phyloP scores from a whole-genome alignment of 2,329 filamentous ascomycete species.

The Teratosphaeria destructans region DNA sequence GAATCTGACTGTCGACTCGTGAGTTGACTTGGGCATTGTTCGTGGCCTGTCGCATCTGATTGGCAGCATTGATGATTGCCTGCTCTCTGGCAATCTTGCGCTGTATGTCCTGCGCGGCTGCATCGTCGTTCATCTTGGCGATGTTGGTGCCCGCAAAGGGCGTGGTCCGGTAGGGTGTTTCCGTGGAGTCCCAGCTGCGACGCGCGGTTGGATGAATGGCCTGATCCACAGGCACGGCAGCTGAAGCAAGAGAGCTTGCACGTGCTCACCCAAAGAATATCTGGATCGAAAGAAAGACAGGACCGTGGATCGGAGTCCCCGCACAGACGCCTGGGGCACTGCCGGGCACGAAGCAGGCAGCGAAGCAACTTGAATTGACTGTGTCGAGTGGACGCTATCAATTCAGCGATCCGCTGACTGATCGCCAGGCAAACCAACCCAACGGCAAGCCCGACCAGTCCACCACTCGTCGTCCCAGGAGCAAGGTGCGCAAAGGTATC shows the following conservation, averaged over 20 bases:
- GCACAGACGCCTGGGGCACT: not conserved
- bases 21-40: slow-evolving; percentile 87
- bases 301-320: not conserved
- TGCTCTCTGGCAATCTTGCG: slow-evolving; percentile 98
- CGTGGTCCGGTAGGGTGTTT: not conserved
- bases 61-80: slow-evolving; percentile 86
- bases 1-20: slow-evolving; percentile 84
- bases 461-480: not conserved
- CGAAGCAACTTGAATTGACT: not conserved
- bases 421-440: not conserved
- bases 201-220: not conserved
- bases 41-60: slow-evolving; percentile 89
- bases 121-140: slow-evolving; percentile 49
- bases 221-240: not conserved
- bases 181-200: not conserved
- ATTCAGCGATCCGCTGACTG: not conserved
- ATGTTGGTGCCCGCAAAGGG: slow-evolving; percentile 5
- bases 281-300: not conserved
- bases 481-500: not conserved
- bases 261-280: not conserved
- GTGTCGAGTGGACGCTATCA: not conserved
- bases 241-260: not conserved
- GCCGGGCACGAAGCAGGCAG: not conserved
- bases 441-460: not conserved
- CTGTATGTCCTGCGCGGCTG: slow-evolving; percentile 67